Evolutionary conservation across 2,329 filamentous ascomycete species (phyloP).

Genomic region (Orbilia brochopaga): DNA sequence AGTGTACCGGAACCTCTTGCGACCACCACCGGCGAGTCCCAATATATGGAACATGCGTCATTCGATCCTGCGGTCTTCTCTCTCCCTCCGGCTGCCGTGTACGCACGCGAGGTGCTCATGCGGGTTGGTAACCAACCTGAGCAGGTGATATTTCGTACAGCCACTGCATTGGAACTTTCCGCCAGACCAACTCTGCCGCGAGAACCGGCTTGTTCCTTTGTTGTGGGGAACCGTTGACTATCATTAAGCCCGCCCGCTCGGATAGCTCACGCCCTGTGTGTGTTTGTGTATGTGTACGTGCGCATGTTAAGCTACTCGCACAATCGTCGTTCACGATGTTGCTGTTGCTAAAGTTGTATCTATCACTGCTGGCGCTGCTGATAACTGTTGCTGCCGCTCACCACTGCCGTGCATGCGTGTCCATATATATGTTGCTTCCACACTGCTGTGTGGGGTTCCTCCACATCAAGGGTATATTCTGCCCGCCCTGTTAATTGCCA

Average conservation of each 20-base stretch:
- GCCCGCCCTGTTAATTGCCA: no score
- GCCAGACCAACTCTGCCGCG: neutral
- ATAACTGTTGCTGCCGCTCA: no score
- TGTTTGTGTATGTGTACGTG: neutral
- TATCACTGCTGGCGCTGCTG: no score
- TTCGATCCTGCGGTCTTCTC: neutral
- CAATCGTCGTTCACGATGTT: neutral
- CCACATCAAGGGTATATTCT: no score
- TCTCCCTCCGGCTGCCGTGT: neutral
- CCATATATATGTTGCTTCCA: neutral
- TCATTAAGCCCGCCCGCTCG: neutral
- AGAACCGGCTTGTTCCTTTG: neutral
- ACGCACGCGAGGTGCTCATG: neutral
- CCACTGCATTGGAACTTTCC: neutral
- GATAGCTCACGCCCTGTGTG: neutral
- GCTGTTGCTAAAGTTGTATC: slow-evolving; percentile 5
- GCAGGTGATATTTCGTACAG: neutral
- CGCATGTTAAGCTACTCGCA: neutral
- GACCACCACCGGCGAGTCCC: neutral
- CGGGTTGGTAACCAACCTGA: neutral
- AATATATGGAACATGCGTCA: neutral
- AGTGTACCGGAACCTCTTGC: neutral
- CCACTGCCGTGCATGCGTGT: no score
- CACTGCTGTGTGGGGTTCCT: neutral
- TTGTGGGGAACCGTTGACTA: neutral